A percentile compares a stretch with the other conserved stretches of the same genome.
Conservation (phyloP, 345 rosid species). For the Toxicodendron radicans region DNA sequence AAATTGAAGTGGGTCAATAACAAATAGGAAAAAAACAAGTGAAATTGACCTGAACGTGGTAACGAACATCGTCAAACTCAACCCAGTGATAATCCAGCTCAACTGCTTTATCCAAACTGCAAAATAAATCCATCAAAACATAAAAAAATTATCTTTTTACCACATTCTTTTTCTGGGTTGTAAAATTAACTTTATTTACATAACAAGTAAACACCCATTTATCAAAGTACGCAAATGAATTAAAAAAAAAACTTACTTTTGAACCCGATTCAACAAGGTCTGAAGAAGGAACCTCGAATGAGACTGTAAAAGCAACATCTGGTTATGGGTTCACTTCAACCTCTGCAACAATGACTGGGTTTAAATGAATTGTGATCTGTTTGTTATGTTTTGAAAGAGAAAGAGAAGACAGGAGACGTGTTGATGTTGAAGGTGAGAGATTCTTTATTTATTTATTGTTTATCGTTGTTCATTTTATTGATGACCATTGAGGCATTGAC, state of each 20-base stretch:
- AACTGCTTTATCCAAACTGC: constrained; percentile 85
- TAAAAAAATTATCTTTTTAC: too few species aligned
- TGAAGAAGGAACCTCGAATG: constrained; percentile 95
- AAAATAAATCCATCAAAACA: constrained; percentile 8
- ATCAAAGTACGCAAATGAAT: not conserved
- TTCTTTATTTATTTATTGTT: too few species aligned
- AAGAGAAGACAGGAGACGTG: not conserved
- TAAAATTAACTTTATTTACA: not conserved
- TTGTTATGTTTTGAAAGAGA: not conserved
- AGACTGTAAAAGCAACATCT: constrained; percentile 84
- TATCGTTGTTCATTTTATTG: too few species aligned
- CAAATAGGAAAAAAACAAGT: not conserved
- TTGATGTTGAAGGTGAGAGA: not conserved
- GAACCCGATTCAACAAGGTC: constrained; percentile 68
- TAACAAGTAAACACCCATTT: not conserved
- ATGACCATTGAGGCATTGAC: too few species aligned
- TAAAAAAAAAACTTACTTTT: constrained; percentile 46
- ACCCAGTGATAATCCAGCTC: constrained; percentile 93
- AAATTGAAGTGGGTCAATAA: not conserved
- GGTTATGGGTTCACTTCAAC: constrained; percentile 20
- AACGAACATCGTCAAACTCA: constrained; percentile 91
- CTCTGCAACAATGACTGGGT: not conserved
- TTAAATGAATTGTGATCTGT: not conserved
- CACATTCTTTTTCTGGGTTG: too few species aligned
- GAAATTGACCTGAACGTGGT: constrained; percentile 79